Base-by-base conservation (phyloP, 192 early-diverging fungal species). In the Coemansia sp. region DNA sequence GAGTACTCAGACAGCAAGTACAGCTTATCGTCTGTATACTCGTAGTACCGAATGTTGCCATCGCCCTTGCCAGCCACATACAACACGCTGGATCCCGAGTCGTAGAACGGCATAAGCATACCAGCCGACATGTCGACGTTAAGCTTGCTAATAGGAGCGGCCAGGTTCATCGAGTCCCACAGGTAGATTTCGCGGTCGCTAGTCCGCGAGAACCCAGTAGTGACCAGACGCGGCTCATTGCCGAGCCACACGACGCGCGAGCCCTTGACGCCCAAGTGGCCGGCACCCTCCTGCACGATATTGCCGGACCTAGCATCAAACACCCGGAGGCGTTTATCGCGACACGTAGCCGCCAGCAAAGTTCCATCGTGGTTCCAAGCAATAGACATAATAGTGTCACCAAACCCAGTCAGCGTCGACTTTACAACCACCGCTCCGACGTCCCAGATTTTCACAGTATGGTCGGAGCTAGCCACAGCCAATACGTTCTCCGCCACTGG, bases 11-110 rank as follows among this genome's bases (percentile, higher is more conserved):
- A 92, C 37, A 99, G 78, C 50, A 77, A 84, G 86, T 89, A 91
- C 73, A 99, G 73, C 55, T 94, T 94, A 70, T 98, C 96, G 72
- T 98, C 94, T 63, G 92, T 92, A 75, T 92, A 97, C 86, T 99
- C 98, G 76, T 92, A 99, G 87, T 98, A 98, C 33, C 96, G 91
- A 76, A 99, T 98, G 82, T 96, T 99, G 43, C 95, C 97, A 84
- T 99, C 97, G 70, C 97, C 95, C 80, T 99, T 99, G 61, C 97
- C 97, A 14, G 93, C 96, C 67, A 99, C 76, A 74, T 91, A 99
- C 26, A 99, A 86, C 86, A 99, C 91, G 64, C 86, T 90, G 19
- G 91, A 95, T 77, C 96, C 92, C 23, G 71, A 66, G 80, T 99
- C 98, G 80, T 92, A 99, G 88, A 93, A 92, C 28, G 98, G 98